phyloP scores from a whole-genome alignment of 371 early-diverging fungal genomes.

The Rhizopus delemar region DNA sequence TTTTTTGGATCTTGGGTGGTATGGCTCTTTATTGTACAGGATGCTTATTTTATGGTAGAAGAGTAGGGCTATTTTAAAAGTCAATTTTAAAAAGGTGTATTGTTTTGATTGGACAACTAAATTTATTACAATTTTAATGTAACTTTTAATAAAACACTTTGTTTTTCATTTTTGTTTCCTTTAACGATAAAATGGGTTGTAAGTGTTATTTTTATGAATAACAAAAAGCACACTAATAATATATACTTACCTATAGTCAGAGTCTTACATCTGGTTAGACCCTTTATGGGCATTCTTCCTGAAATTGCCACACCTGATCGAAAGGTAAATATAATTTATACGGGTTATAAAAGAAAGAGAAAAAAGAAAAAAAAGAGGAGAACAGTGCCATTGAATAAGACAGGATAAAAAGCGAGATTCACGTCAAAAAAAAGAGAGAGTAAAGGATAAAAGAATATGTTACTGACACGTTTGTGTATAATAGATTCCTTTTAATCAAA shows the following conservation, averaged over 20 bases:
- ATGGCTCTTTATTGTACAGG: constrained; percentile 44
- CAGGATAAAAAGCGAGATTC: too few species aligned
- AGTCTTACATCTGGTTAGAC: constrained; percentile 95
- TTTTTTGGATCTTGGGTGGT: constrained; percentile 69
- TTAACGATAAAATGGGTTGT: constrained; percentile 30
- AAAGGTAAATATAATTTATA: constrained; percentile 66
- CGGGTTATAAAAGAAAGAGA: too few species aligned
- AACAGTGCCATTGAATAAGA: too few species aligned
- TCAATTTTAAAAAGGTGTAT: constrained; percentile 19
- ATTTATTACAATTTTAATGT: constrained; percentile 6
- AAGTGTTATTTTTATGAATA: constrained; percentile 11
- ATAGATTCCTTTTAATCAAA: constrained; percentile 96
- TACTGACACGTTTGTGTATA: neutral
- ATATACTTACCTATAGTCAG: constrained; percentile 65
- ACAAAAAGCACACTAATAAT: neutral
- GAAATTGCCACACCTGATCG: constrained; percentile 97
- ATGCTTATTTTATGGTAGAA: constrained; percentile 32
- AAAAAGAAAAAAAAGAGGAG: too few species aligned
- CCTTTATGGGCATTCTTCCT: constrained; percentile 98
- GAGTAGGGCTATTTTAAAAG: constrained; percentile 16
- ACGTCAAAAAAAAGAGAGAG: too few species aligned
- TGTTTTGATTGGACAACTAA: constrained; percentile 21
- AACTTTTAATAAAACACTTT: neutral
- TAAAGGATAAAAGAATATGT: constrained; percentile 1
- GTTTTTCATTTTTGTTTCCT: constrained; percentile 10